Conservation (phyloP, 345 rosid species). For the Adansonia digitata region DNA sequence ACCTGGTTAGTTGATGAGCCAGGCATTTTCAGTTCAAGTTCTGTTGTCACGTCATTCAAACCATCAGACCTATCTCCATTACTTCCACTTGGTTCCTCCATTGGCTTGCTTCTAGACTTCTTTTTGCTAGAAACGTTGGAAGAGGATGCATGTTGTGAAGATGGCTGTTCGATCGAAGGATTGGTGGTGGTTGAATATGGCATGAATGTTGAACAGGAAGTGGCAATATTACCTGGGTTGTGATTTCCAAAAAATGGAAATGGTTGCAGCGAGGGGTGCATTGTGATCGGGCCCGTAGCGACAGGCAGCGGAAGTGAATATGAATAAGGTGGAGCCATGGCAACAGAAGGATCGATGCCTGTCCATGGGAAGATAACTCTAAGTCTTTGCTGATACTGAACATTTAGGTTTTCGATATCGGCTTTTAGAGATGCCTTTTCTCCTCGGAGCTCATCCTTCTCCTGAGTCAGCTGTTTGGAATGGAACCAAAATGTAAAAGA, state of each 20-base stretch:
- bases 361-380: conserved; percentile 58
- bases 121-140: conserved; percentile 45
- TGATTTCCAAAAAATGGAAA: conserved; percentile 46
- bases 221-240: conserved; percentile 29
- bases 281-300: conserved; percentile 40
- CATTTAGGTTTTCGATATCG: conserved; percentile 57
- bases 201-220: conserved; percentile 50
- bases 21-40: conserved; percentile 69
- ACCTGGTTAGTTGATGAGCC: conserved; percentile 57
- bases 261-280: conserved; percentile 51
- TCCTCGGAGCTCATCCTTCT: conserved; percentile 69
- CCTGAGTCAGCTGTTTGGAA: conserved; percentile 54
- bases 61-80: conserved; percentile 27
- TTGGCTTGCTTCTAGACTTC: conserved; percentile 38
- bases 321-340: conserved; percentile 46
- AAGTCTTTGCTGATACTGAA: conserved; percentile 58
- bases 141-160: conserved; percentile 33
- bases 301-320: conserved; percentile 53
- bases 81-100: conserved; percentile 24
- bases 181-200: conserved; percentile 39
- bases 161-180: conserved; percentile 32
- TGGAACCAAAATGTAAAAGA: neutral
- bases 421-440: conserved; percentile 64
- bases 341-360: conserved; percentile 41
- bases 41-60: conserved; percentile 49